phyloP scores from a whole-genome alignment of 208 protist genomes.

The Leishmania amazonensis region DNA sequence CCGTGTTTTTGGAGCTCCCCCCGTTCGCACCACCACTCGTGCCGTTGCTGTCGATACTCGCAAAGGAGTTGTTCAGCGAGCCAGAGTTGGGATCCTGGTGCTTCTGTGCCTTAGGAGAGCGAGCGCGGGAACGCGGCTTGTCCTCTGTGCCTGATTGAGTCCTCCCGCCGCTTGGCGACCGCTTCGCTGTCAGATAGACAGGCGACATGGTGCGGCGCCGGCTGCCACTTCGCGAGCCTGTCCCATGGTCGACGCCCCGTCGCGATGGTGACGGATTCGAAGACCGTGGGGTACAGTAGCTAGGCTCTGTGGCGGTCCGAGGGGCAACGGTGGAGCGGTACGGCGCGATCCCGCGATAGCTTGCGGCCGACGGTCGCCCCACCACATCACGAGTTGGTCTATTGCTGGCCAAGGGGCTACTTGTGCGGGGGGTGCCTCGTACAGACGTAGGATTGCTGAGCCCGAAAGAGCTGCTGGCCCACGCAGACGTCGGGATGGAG shows the following conservation, averaged over 20 bases:
- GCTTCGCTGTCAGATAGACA: conserved; percentile 8
- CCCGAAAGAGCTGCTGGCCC: not conserved
- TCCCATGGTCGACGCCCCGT: not conserved
- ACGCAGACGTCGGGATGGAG: conserved; percentile 4
- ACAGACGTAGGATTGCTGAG: conserved; percentile 4
- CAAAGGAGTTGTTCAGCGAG: conserved; percentile 27
- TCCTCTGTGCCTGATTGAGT: conserved; percentile 5
- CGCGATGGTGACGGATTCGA: conserved; percentile 18
- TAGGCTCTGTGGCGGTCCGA: conserved; percentile 4
- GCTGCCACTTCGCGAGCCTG: conserved; percentile 19
- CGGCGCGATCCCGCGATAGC: conserved; percentile 65
- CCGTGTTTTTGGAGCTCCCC: conserved; percentile 21
- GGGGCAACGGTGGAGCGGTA: conserved; percentile 33
- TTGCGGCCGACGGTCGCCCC: conserved; percentile 23
- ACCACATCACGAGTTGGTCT: conserved; percentile 5
- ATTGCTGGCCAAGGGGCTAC: conserved; percentile 6
- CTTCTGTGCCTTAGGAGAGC: conserved; percentile 29
- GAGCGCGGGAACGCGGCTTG: conserved; percentile 10
- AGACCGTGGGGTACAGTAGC: conserved; percentile 10
- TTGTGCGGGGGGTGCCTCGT: conserved; percentile 1
- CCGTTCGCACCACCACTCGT: conserved; percentile 11
- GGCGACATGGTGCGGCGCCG: conserved; percentile 28
- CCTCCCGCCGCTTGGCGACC: conserved; percentile 11
- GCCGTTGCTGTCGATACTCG: conserved; percentile 17
- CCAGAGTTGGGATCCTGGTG: conserved; percentile 9